Evolutionary conservation across 495 filamentous ascomycete genomes (phyloP), one percentile per base, ranked within the genome.

Genomic region (Friedmanniomyces endolithicus): DNA sequence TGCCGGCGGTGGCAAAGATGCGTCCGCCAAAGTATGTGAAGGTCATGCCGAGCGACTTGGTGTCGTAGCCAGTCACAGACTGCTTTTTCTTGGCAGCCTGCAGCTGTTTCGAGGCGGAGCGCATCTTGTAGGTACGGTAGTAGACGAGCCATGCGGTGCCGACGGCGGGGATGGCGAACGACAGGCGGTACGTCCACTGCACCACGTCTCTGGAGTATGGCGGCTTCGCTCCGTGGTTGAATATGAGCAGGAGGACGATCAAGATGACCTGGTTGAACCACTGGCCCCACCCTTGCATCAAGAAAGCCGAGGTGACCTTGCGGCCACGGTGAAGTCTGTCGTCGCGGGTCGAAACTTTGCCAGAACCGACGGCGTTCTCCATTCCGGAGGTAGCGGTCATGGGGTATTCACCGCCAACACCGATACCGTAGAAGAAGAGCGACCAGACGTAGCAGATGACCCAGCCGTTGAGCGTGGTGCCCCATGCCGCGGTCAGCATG

Each of bases 231-330:
- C 81, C 81, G 61, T 82, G 80, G 75, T 90, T 84, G 76, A 92
- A 86, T 65, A 85, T 80, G 31, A 94, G 72, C 37, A 95, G 75
- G 27, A 87, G 72, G 41, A 95, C 63, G 62, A 94, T 94, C 43
- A 95, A 76, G 45, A 92, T 67, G 54, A 80, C 81, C 68, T 94
- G 88, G 78, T 95, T 95, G 71, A 85, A 74, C 64, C 94, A 84
- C 67, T 95, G 88, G 63, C 89, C 89, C 89, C 88, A 95, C 45
- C 88, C 89, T 67, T 95, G 89, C 89, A 95, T 95, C 72, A 95
- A 71, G 74, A 95, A 95, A 31, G 89, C 88, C 67, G 80, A 84
- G 48, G 87, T 92, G 64, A 94, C 88, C 69, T 90, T 90, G 65
- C 89, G 84, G 45, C 89, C 89, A 68, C 89, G 87, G 75, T 95